phyloP scores from a whole-genome alignment of 2,329 filamentous ascomycete species.

The Beauveria bassiana region DNA sequence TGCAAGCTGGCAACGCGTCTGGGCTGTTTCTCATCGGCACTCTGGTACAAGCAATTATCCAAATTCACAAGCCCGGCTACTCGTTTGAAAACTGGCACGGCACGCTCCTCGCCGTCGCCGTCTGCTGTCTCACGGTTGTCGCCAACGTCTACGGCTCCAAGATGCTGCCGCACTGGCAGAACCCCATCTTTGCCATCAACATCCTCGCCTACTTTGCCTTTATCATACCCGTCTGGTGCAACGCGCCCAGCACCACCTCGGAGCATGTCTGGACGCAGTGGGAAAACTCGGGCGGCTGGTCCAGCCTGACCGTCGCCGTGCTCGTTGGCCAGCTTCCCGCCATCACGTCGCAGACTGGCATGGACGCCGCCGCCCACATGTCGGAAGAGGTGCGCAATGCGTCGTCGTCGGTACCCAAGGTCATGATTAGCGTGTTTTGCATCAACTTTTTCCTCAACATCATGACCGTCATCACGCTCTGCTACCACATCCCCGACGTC shows the following conservation, averaged over 20 bases:
- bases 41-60: slow-evolving; percentile 13
- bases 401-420: slow-evolving; percentile 11
- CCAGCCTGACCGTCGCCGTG: slow-evolving; percentile 10
- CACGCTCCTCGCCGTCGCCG: slow-evolving; percentile 11
- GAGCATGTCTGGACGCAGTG: slow-evolving; percentile 13
- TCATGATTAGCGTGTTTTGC: slow-evolving; percentile 7
- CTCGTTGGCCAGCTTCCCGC: slow-evolving; percentile 14
- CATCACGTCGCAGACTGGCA: slow-evolving; percentile 11
- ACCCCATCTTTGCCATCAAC: slow-evolving; percentile 13
- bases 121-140: slow-evolving; percentile 4
- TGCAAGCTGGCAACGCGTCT: slow-evolving; percentile 13
- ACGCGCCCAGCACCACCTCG: slow-evolving; percentile 11
- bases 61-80: slow-evolving; percentile 10
- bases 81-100: slow-evolving; percentile 11
- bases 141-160: slow-evolving; percentile 10
- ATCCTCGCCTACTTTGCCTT: slow-evolving; percentile 13
- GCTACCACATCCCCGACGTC: slow-evolving; percentile 13
- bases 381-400: slow-evolving; percentile 15
- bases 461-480: slow-evolving; percentile 8
- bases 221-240: slow-evolving; percentile 14
- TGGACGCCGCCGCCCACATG: slow-evolving; percentile 14
- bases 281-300: slow-evolving; percentile 13
- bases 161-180: slow-evolving; percentile 14
- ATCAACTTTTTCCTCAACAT: slow-evolving; percentile 8
- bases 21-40: slow-evolving; percentile 13